A percentile compares a stretch with the other conserved stretches of the same genome.
Evolutionary conservation across 2,329 filamentous ascomycete species (phyloP).

Genomic region (Botrytis elliptica): DNA sequence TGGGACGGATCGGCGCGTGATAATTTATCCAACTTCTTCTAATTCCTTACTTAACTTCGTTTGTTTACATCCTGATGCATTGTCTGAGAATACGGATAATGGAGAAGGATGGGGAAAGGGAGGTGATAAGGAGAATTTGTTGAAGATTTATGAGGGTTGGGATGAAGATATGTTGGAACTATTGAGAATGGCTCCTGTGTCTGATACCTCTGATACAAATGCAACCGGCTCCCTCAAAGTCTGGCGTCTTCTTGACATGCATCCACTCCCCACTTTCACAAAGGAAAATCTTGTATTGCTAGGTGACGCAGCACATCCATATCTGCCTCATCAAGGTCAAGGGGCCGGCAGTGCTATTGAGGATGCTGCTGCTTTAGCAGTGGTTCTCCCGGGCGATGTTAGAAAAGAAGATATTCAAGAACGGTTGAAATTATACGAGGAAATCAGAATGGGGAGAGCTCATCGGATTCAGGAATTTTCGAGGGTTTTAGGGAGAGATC

Average conservation of each 20-base stretch:
- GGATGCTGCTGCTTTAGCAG: slow-evolving; percentile 59
- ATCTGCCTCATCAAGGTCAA: slow-evolving; percentile 63
- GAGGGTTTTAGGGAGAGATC: slow-evolving; percentile 51
- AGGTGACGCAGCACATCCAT: slow-evolving; percentile 68
- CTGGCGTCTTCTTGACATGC: slow-evolving; percentile 64
- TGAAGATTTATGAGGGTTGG: slow-evolving; percentile 10
- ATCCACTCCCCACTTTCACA: slow-evolving; percentile 54
- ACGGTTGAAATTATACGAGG: slow-evolving; percentile 58
- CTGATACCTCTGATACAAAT: slow-evolving; percentile 21
- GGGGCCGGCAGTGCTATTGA: slow-evolving; percentile 66
- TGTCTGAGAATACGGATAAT: slow-evolving; percentile 41
- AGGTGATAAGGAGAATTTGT: background rate
- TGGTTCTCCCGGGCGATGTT: slow-evolving; percentile 52
- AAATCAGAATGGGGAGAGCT: slow-evolving; percentile 57
- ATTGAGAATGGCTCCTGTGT: background rate
- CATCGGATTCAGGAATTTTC: slow-evolving; percentile 58
- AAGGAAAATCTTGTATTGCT: slow-evolving; percentile 55
- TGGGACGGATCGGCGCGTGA: slow-evolving; percentile 44
- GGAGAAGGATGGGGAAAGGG: background rate
- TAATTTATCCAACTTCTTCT: slow-evolving; percentile 49
- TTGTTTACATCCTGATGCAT: slow-evolving; percentile 49
- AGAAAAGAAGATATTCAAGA: slow-evolving; percentile 48
- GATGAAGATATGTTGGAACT: slow-evolving; percentile 10
- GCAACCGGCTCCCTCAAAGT: slow-evolving; percentile 47
- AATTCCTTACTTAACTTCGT: slow-evolving; percentile 51